phyloP scores from a whole-genome alignment of 1,284 basidiomycete species.

The Rhodotorula sp. region DNA sequence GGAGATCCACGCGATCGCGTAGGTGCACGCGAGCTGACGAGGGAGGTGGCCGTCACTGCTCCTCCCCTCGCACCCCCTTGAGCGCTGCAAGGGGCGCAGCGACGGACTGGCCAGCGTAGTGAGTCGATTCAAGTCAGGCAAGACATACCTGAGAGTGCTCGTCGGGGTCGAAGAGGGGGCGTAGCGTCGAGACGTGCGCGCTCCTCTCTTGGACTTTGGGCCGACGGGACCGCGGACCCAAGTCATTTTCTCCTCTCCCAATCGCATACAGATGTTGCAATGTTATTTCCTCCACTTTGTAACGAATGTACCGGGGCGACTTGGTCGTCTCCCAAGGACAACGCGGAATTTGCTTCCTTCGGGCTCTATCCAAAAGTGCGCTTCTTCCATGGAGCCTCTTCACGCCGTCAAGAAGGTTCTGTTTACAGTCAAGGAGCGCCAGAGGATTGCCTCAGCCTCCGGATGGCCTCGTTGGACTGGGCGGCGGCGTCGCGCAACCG shows the following conservation, averaged over 20 bases:
- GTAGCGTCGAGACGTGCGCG: not conserved
- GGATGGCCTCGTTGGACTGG: slow-evolving; percentile 23
- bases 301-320: no score
- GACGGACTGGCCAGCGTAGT: not conserved
- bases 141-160: not conserved
- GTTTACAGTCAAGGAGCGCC: no score
- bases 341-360: not conserved
- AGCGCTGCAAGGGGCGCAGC: not conserved
- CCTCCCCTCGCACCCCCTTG: no score
- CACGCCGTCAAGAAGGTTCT: not conserved
- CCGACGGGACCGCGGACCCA: not conserved
- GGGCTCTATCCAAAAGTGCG: not conserved
- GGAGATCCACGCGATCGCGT: no score
- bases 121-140: not conserved
- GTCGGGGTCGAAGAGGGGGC: not conserved
- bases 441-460: slow-evolving; percentile 15
- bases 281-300: no score
- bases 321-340: no score
- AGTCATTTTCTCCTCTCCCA: not conserved
- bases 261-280: not conserved
- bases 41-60: not conserved
- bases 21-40: not conserved
- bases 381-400: not conserved
- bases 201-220: not conserved
- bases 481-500: slow-evolving; percentile 22